Conservation (phyloP, 192 early-diverging fungal species). For the Fimicolochytrium jonesii region DNA sequence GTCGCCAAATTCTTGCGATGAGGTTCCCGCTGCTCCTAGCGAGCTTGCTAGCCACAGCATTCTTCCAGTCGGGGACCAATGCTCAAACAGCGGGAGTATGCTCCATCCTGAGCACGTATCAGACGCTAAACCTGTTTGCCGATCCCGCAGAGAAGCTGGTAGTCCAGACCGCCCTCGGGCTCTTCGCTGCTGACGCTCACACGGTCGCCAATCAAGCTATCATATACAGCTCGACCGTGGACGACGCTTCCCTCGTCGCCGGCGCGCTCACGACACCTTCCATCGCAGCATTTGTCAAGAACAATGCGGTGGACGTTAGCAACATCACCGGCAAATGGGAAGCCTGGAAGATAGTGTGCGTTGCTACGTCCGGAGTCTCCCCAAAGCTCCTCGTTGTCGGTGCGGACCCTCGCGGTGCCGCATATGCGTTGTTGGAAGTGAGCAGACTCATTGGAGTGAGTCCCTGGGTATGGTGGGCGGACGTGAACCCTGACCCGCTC, state of each 20-base stretch:
- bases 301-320: background rate
- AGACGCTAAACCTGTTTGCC: background rate
- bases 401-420: background rate
- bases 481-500: background rate
- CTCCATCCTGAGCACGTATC: background rate
- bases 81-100: no score
- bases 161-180: background rate
- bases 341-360: background rate
- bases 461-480: constrained; percentile 18
- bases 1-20: no score
- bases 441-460: constrained; percentile 8
- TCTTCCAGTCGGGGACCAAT: no score
- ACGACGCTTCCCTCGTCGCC: background rate
- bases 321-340: constrained; percentile 17
- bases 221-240: background rate
- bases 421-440: background rate
- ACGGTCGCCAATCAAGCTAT: background rate
- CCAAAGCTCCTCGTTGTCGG: background rate
- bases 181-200: background rate
- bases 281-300: background rate
- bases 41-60: no score
- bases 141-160: background rate
- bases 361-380: background rate
- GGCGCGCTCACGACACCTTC: background rate
- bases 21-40: no score